Evolutionary conservation across 495 filamentous ascomycete genomes (phyloP).

Genomic region (Aspergillus homomorphus): DNA sequence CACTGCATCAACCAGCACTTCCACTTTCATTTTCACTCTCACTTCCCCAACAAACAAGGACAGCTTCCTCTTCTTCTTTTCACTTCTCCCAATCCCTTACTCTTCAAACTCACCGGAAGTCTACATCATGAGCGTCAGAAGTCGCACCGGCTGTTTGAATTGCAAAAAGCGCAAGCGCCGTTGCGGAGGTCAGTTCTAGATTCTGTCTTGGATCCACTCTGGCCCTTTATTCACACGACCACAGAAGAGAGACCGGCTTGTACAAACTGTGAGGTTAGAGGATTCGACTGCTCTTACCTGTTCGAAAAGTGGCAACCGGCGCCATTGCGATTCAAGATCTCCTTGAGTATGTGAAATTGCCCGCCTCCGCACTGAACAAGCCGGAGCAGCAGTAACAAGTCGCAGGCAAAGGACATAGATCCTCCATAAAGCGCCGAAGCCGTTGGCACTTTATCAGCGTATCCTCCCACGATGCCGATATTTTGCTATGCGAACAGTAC

Average conservation of each 20-base stretch:
- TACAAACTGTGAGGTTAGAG: slow-evolving; percentile 6
- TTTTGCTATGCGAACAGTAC: not conserved
- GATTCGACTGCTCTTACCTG: slow-evolving; percentile 4
- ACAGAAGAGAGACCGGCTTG: slow-evolving; percentile 6
- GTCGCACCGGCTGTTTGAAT: not conserved
- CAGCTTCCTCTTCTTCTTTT: not conserved
- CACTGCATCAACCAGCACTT: not conserved
- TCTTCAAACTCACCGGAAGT: not conserved
- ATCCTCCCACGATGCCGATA: not conserved
- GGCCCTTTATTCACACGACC: not conserved
- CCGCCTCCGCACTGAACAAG: not conserved
- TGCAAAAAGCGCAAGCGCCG: slow-evolving; percentile 5
- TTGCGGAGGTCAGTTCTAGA: not conserved
- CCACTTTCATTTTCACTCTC: not conserved
- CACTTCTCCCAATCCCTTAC: not conserved
- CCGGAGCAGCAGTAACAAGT: not conserved
- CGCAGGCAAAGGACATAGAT: not conserved
- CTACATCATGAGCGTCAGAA: not conserved
- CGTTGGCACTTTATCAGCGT: slow-evolving; percentile 4
- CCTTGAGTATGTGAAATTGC: not conserved
- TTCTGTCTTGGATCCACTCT: not conserved
- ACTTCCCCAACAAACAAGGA: too few relatives aligned
- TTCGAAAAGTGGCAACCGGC: not conserved
- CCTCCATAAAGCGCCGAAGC: not conserved
- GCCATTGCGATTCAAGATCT: slow-evolving; percentile 4